A percentile compares a stretch with the other conserved stretches of the same genome.
Conservation (phyloP, 805 yeast genomes). For the Cyberlindnera maritima region DNA sequence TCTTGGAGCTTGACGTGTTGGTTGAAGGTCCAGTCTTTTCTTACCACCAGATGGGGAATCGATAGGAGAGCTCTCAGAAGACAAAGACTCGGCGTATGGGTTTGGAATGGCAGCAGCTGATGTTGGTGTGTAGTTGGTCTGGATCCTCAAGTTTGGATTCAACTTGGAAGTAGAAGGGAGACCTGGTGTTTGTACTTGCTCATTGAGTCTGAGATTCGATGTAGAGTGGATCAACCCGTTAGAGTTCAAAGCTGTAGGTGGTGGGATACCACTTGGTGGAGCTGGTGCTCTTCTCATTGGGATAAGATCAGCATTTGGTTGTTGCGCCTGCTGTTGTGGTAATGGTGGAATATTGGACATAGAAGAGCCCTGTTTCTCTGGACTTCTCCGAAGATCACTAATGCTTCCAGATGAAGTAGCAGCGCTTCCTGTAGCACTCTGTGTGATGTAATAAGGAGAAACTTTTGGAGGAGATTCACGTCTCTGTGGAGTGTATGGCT, state of each 20-base stretch:
- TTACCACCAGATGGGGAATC: slow-evolving; percentile 13
- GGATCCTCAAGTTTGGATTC: slow-evolving; percentile 36
- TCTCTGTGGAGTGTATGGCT: slow-evolving; percentile 40
- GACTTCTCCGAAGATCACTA: slow-evolving; percentile 4
- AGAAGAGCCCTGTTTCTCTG: slow-evolving; percentile 2
- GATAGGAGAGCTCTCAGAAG: slow-evolving; percentile 11
- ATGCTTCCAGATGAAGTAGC: slow-evolving; percentile 3
- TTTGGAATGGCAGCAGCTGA: slow-evolving; percentile 18
- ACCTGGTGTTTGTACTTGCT: slow-evolving; percentile 1
- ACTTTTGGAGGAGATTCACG: slow-evolving; percentile 41
- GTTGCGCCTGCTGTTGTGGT: not conserved
- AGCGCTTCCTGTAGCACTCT: slow-evolving; percentile 12
- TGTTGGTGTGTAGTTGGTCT: slow-evolving; percentile 18
- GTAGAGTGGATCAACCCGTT: slow-evolving; percentile 8
- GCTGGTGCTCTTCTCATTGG: slow-evolving; percentile 58
- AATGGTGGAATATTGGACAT: not conserved
- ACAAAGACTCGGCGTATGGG: slow-evolving; percentile 20
- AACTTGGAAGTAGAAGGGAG: slow-evolving; percentile 1
- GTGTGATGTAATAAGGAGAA: slow-evolving; percentile 25
- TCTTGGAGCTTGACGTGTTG: slow-evolving; percentile 30
- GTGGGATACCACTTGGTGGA: slow-evolving; percentile 36
- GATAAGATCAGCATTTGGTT: slow-evolving; percentile 32
- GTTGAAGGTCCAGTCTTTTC: slow-evolving; percentile 22
- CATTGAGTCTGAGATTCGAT: slow-evolving; percentile 10
- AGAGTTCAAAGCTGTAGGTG: not conserved